Evolutionary conservation across 371 early-diverging fungal species (phyloP), one percentile per base, ranked within the genome.

Genomic region (Coemansia sp.): DNA sequence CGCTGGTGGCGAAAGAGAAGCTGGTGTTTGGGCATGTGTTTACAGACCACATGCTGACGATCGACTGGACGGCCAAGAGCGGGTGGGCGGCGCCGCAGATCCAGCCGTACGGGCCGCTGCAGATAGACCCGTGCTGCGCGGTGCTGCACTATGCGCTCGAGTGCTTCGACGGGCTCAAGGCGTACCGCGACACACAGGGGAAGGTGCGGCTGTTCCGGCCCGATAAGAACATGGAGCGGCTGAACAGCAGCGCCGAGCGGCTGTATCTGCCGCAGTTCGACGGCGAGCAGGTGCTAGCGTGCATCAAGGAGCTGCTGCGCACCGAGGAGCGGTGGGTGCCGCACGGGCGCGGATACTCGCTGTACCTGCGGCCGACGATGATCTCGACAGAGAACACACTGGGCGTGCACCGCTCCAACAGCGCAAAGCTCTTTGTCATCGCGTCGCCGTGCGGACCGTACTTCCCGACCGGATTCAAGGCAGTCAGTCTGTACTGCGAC

Each of bases 371-470:
- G 59, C 98, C 98, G 4, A 95, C 96, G 57, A 84, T 93, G 81
- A 97, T 97, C 65, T 94, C 91, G 37, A 96, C 97, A 7, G 94
- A 96, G 75, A 64, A 64, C 56, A 68, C 74, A 11, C 68, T 79
- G 14, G 79, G 79, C 39, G 79, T 79, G n/a, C 72, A 75, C 57
- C 62, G 62, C n/a, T 89, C 92, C 57, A 85, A 86, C 72, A 82
- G 85, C 64, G 91, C 95, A 20, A 81, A 90, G 69, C 79, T 96
- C 58, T 96, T 93, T 64, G 90, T 93, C 40, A 97, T 97, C 74
- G 88, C 87, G 59, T 93, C 90, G 39, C 97, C 98, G 28, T 95
- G 95, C 28, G 98, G 98, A 7, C 98, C 96, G 39, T 97, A 97
- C 83, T 97, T 94, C 84, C 90, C 88, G 74, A 80, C 72, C 1